Evolutionary conservation across 495 filamentous ascomycete genomes (phyloP).

Genomic region (Aspergillus avenaceus): DNA sequence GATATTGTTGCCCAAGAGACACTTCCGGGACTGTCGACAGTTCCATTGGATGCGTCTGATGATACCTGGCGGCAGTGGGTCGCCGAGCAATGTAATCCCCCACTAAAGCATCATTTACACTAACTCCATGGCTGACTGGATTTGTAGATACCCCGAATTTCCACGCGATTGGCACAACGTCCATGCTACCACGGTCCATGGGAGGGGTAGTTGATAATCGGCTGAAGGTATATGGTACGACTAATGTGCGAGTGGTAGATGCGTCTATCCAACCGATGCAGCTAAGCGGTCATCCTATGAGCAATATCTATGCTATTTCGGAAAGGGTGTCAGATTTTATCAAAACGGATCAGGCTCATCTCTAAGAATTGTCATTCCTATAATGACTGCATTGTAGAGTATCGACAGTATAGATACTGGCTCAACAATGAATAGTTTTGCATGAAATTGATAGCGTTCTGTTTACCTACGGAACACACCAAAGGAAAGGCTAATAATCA

Average conservation of each 20-base stretch:
- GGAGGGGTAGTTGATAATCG: conserved; percentile 45
- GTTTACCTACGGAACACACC: no score
- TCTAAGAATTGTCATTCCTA: not conserved
- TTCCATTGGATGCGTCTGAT: conserved; percentile 15
- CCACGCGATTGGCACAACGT: conserved; percentile 46
- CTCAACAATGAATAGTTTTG: no score
- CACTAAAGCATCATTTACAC: no score
- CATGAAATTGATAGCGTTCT: no score
- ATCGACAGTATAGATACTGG: not conserved
- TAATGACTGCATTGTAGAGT: not conserved
- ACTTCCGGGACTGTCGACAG: conserved; percentile 9
- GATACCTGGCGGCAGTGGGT: conserved; percentile 17
- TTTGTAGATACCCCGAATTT: conserved; percentile 30
- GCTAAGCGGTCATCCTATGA: conserved; percentile 45
- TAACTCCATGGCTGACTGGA: not conserved
- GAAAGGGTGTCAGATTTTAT: conserved; percentile 49
- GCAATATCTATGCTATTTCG: conserved; percentile 56
- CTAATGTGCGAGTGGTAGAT: conserved; percentile 48
- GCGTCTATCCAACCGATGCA: conserved; percentile 56
- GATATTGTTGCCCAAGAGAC: conserved; percentile 17
- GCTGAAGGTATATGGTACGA: conserved; percentile 45
- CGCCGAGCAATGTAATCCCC: conserved; percentile 17
- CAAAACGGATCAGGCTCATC: conserved; percentile 11
- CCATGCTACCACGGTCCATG: conserved; percentile 51
- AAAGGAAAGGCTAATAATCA: no score